Evolutionary conservation across 495 filamentous ascomycete genomes (phyloP).

Genomic region (Collariella sp.): DNA sequence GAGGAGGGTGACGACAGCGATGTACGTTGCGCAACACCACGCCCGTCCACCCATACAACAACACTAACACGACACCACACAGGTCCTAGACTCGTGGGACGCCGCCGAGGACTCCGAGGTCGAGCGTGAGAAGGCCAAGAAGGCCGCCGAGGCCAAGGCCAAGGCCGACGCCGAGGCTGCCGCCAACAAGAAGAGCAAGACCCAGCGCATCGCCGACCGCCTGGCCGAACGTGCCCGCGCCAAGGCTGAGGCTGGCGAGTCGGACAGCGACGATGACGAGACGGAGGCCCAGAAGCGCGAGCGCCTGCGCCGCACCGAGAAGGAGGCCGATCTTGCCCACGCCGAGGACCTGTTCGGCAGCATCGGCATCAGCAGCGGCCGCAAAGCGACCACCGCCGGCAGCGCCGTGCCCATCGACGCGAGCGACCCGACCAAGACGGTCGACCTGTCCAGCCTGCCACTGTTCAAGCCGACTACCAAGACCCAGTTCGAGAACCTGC

Average conservation of each 20-base stretch:
- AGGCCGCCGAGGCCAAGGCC: slow-evolving; percentile 75
- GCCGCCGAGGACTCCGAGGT: slow-evolving; percentile 94
- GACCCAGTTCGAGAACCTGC: slow-evolving; percentile 67
- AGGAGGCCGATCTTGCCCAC: slow-evolving; percentile 83
- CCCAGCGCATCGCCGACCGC: slow-evolving; percentile 78
- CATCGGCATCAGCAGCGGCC: slow-evolving; percentile 64
- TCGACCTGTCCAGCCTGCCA: slow-evolving; percentile 70
- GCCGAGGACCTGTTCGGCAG: slow-evolving; percentile 84
- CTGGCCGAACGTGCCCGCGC: slow-evolving; percentile 42
- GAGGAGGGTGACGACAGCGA: slow-evolving; percentile 82
- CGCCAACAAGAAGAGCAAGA: slow-evolving; percentile 83
- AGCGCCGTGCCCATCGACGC: slow-evolving; percentile 61
- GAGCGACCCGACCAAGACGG: slow-evolving; percentile 61
- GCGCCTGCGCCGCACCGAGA: slow-evolving; percentile 65
- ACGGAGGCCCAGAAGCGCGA: slow-evolving; percentile 63
- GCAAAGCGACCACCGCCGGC: slow-evolving; percentile 44
- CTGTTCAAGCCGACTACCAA: slow-evolving; percentile 88
- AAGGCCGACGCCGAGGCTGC: slow-evolving; percentile 87
- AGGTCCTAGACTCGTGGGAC: slow-evolving; percentile 97
- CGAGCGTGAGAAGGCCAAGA: slow-evolving; percentile 88
- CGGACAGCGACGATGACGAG: slow-evolving; percentile 57
- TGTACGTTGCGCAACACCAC: slow-evolving; percentile 41
- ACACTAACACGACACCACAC: slow-evolving; percentile 10
- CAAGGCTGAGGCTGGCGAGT: slow-evolving; percentile 37
- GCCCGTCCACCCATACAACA: background rate